phyloP scores from a whole-genome alignment of 352 stramenopile genomes.

The Globisporangium polare region DNA sequence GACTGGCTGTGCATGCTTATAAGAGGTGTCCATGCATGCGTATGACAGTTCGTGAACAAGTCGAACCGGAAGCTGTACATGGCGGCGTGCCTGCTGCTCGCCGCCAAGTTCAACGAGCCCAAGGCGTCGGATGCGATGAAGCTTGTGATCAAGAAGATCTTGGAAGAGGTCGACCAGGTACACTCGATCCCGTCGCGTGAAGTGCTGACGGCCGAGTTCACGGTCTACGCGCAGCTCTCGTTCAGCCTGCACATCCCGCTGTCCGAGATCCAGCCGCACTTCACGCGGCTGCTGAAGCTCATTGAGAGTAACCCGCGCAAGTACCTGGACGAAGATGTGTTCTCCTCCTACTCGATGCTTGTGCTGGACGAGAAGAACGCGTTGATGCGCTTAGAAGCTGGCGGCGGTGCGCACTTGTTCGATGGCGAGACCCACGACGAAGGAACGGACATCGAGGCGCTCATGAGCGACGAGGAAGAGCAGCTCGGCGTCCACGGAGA shows the following conservation, averaged over 20 bases:
- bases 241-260: slow-evolving; percentile 87
- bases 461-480: slow-evolving; percentile 73
- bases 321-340: slow-evolving; percentile 86
- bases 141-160: slow-evolving; percentile 53
- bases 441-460: slow-evolving; percentile 52
- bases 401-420: slow-evolving; percentile 13
- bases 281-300: slow-evolving; percentile 76
- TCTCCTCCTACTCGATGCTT: slow-evolving; percentile 65
- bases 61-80: slow-evolving; percentile 95
- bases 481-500: slow-evolving; percentile 16
- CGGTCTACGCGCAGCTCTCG: slow-evolving; percentile 85
- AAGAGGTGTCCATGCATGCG: slow-evolving; percentile 17
- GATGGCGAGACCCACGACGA: slow-evolving; percentile 55
- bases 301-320: slow-evolving; percentile 88
- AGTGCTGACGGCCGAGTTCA: slow-evolving; percentile 88
- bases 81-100: slow-evolving; percentile 93
- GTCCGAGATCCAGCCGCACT: slow-evolving; percentile 81
- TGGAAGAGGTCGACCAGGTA: slow-evolving; percentile 75
- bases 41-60: slow-evolving; percentile 93
- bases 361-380: slow-evolving; percentile 65
- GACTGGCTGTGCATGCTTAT: not conserved
- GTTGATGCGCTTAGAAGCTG: slow-evolving; percentile 11
- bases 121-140: slow-evolving; percentile 66
- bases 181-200: slow-evolving; percentile 79
- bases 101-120: slow-evolving; percentile 91